Evolutionary conservation across 192 early-diverging fungal genomes (phyloP).

Genomic region (Mortierella hygrophila): DNA sequence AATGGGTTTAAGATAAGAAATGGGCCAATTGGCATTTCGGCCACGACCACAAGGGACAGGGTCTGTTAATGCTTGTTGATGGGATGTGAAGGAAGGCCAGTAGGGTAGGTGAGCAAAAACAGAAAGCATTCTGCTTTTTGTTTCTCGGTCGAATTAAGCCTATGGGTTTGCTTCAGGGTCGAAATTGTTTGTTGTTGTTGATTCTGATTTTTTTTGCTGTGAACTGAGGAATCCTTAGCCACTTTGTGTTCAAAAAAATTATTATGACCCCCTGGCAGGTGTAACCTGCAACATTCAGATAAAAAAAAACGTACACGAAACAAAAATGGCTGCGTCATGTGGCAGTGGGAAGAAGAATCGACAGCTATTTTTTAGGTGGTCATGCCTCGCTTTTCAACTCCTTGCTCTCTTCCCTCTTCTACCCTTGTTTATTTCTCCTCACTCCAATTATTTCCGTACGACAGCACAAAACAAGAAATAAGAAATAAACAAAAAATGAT

Average conservation of each 20-base stretch:
- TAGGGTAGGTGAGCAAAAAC: background rate
- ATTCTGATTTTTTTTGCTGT: background rate
- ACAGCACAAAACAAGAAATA: background rate
- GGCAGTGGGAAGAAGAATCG: conserved; percentile 32
- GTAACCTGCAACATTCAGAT: background rate
- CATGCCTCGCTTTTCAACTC: conserved; percentile 12
- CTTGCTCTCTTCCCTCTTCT: no score
- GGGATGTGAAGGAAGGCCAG: background rate
- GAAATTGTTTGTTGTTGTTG: background rate
- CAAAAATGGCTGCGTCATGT: conserved; percentile 13
- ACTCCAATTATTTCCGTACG: background rate
- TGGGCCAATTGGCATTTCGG: conserved; percentile 52
- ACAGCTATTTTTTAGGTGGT: conserved; percentile 22
- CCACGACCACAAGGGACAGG: conserved; percentile 22
- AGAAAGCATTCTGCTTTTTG: background rate
- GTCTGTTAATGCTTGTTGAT: background rate
- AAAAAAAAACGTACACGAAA: conserved; percentile 12
- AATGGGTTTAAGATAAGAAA: conserved; percentile 25
- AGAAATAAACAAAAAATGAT: background rate
- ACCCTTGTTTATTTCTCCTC: background rate
- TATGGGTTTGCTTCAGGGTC: background rate
- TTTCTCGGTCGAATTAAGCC: background rate
- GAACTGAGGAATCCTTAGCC: conserved; percentile 1
- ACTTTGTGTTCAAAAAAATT: background rate
- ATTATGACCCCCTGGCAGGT: background rate